Conservation (phyloP, 257 asterid species). For the Agastache rugosa region DNA sequence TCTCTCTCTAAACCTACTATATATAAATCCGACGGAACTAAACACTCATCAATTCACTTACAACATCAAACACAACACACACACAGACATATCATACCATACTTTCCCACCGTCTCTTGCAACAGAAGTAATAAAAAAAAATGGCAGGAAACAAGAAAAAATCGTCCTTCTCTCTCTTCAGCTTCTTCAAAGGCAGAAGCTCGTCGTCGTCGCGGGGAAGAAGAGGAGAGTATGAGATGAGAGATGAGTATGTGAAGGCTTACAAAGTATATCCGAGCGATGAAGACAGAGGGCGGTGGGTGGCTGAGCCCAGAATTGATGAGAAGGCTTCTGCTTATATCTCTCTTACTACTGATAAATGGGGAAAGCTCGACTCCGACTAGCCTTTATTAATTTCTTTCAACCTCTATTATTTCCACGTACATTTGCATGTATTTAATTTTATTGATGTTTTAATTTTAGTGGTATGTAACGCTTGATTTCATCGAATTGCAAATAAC, state of each 20-base stretch:
- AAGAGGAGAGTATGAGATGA: conserved; percentile 28
- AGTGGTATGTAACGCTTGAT: too few relatives aligned
- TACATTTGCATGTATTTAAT: too few relatives aligned
- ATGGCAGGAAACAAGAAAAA: conserved; percentile 69
- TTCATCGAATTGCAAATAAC: too few relatives aligned
- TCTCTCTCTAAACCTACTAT: background rate
- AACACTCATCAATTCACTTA: conserved; percentile 15
- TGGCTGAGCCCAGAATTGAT: conserved; percentile 69
- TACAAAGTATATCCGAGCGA: conserved; percentile 60
- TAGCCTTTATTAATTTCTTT: too few relatives aligned
- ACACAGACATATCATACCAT: background rate
- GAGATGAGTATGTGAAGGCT: conserved; percentile 49
- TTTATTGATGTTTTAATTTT: too few relatives aligned
- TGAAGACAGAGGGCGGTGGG: conserved; percentile 65
- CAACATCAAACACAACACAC: conserved; percentile 10
- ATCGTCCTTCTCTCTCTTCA: conserved; percentile 56
- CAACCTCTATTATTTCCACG: too few relatives aligned
- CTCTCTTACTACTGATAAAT: conserved; percentile 44
- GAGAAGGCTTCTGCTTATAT: conserved; percentile 59
- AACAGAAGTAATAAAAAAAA: too few relatives aligned
- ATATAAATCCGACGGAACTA: conserved; percentile 49
- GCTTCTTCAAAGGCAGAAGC: conserved; percentile 43
- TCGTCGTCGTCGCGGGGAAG: conserved; percentile 28
- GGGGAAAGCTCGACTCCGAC: conserved; percentile 40
- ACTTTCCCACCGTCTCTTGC: background rate